Conservation (phyloP, 2,329 filamentous ascomycete genomes). For the Tothia fuscella region DNA sequence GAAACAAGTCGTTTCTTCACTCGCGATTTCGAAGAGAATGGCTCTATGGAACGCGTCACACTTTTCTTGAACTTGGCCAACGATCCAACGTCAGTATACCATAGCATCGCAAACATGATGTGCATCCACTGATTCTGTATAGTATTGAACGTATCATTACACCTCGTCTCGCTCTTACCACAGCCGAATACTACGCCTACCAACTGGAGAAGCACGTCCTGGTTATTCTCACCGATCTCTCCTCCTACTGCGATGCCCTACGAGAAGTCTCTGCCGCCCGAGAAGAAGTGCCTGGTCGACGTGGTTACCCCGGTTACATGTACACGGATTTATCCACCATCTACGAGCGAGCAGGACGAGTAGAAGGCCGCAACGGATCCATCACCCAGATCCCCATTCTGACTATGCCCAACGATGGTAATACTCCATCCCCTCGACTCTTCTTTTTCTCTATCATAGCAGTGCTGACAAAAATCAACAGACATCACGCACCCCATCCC, state of each 20-base stretch:
- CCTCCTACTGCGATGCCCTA: slow-evolving; percentile 95
- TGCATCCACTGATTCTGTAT: slow-evolving; percentile 15
- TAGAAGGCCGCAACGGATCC: slow-evolving; percentile 90
- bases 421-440: slow-evolving; percentile 12
- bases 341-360: slow-evolving; percentile 97
- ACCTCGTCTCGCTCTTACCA: slow-evolving; percentile 92
- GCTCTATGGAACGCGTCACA: slow-evolving; percentile 91
- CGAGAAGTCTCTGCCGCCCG: slow-evolving; percentile 96
- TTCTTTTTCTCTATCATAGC: not conserved
- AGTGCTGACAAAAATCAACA: slow-evolving; percentile 20
- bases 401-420: slow-evolving; percentile 97
- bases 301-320: slow-evolving; percentile 99
- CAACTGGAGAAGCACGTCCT: slow-evolving; percentile 99
- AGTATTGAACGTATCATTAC: slow-evolving; percentile 99
- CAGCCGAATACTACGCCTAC: slow-evolving; percentile 99
- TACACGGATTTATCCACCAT: slow-evolving; percentile 99
- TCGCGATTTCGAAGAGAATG: slow-evolving; percentile 97
- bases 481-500: slow-evolving; percentile 98
- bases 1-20: slow-evolving; percentile 98
- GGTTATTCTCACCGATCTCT: slow-evolving; percentile 95
- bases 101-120: not conserved
- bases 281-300: slow-evolving; percentile 97
- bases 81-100: slow-evolving; percentile 71
- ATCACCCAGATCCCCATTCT: slow-evolving; percentile 98
- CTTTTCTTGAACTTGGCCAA: slow-evolving; percentile 99